Conservation (phyloP, 129 eudicot species). For the Flaveria robusta region DNA sequence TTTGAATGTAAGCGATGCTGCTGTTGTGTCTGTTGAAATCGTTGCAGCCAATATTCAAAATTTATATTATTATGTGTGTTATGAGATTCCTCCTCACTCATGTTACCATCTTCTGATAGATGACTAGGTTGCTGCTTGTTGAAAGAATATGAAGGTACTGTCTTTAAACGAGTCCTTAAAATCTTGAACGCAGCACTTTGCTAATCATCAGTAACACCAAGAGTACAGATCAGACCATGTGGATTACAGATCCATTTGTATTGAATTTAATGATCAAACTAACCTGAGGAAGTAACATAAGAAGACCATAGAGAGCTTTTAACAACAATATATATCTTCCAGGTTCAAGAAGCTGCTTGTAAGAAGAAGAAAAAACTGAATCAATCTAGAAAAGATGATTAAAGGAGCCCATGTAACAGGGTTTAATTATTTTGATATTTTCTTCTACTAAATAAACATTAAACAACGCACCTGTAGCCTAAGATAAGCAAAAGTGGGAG, state of each 20-base stretch:
- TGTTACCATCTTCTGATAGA: constrained; percentile 46
- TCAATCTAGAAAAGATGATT: background rate
- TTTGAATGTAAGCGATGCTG: constrained; percentile 71
- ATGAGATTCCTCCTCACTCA: constrained; percentile 37
- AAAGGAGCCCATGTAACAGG: background rate
- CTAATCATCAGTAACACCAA: constrained; percentile 47
- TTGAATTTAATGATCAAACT: constrained; percentile 4
- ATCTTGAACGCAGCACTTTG: constrained; percentile 96
- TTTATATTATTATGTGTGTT: constrained; percentile 47
- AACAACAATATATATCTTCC: constrained; percentile 82
- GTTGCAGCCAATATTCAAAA: constrained; percentile 66
- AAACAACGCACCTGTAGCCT: constrained; percentile 71
- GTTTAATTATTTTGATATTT: background rate
- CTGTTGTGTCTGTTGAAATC: constrained; percentile 69
- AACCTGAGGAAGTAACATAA: constrained; percentile 95
- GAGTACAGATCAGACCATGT: constrained; percentile 11
- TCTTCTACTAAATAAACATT: background rate
- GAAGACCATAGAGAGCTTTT: constrained; percentile 85
- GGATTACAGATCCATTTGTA: constrained; percentile 13
- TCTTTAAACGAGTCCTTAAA: constrained; percentile 87
- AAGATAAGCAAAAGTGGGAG: constrained; percentile 91
- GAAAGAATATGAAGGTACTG: constrained; percentile 83
- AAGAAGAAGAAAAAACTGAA: constrained; percentile 3
- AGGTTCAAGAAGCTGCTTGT: constrained; percentile 92
- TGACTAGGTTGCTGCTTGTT: constrained; percentile 52